phyloP scores from a whole-genome alignment of 352 stramenopile species.

The Phytopythium litorale region DNA sequence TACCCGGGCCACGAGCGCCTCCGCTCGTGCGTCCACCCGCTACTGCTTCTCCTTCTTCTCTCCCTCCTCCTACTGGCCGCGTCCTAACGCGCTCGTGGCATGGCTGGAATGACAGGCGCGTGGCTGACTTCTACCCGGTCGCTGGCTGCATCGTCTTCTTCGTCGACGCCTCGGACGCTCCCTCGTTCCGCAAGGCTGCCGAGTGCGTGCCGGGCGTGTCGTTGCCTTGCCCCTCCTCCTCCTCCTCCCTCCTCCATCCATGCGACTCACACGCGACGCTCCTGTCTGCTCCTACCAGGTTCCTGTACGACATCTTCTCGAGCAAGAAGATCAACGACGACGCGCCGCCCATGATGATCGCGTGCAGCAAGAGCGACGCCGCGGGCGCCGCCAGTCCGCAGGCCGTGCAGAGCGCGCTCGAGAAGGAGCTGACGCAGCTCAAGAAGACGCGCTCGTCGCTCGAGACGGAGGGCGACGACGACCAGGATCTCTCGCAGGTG shows the following conservation, averaged over 20 bases:
- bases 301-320: constrained; percentile 85
- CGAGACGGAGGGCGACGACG: constrained; percentile 73
- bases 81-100: not conserved
- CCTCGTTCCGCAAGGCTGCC: constrained; percentile 71
- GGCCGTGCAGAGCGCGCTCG: constrained; percentile 50
- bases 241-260: too few species aligned
- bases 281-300: constrained; percentile 22
- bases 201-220: constrained; percentile 40
- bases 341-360: constrained; percentile 62
- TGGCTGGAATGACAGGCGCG: constrained; percentile 31
- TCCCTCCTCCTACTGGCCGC: too few species aligned
- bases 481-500: constrained; percentile 62
- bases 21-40: constrained; percentile 37
- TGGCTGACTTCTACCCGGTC: constrained; percentile 73
- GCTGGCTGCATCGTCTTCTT: constrained; percentile 71
- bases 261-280: not conserved
- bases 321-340: constrained; percentile 82
- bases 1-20: constrained; percentile 82
- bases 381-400: constrained; percentile 36
- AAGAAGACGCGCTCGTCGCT: constrained; percentile 86
- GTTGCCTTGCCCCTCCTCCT: not conserved
- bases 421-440: constrained; percentile 82
- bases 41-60: not conserved
- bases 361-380: constrained; percentile 83
- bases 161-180: constrained; percentile 57